Evolutionary conservation across 208 protist genomes (phyloP), one percentile per base, ranked within the genome.

Genomic region (Leishmania amazonensis): DNA sequence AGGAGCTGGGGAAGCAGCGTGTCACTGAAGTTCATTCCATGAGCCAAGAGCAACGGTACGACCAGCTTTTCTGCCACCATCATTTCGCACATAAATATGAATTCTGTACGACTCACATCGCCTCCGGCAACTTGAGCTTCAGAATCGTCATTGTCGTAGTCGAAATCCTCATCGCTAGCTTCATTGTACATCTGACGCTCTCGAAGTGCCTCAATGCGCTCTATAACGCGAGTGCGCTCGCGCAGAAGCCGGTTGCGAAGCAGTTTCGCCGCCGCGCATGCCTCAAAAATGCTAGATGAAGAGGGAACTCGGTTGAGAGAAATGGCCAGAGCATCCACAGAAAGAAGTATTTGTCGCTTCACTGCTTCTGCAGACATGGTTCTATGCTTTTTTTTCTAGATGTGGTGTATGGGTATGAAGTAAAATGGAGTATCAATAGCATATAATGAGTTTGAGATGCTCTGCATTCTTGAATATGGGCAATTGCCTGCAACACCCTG

Each of bases 21-120:
- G 21, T 89, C 83, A 58, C 81, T 85, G 84, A 90, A 96, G 31
- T 85, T 89, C 89, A 97, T 91, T 5, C 92, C 94, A 83, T 97
- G 91, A 11, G 94, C 92, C 11, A 96, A 77, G 21, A 97, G 83
- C n/a, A 95, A 64, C 2, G 94, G 94, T 71, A 97, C 84, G 6
- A 96, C 90, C 31, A 95, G 75, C 79, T 94, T 93, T 75, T 97
- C 94, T n/a, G 90, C 91, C 21, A 94, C 87, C 84, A 93, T 89
- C 88, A 97, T 88, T 79, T 97, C 94, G 67, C 87, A 85, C 21
- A 97, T 76, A 78, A 95, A 96, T 1, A 91, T 68, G 88, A 95
- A 97, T 76, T 97, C 94, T 19, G 73, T 65, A 24, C 94, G 83
- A n/a, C 58, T 85, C 7, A 81, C 70, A 53, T 53, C 73, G 49